Base-by-base conservation (phyloP, 208 protist species). In the Angomonas deanei region DNA sequence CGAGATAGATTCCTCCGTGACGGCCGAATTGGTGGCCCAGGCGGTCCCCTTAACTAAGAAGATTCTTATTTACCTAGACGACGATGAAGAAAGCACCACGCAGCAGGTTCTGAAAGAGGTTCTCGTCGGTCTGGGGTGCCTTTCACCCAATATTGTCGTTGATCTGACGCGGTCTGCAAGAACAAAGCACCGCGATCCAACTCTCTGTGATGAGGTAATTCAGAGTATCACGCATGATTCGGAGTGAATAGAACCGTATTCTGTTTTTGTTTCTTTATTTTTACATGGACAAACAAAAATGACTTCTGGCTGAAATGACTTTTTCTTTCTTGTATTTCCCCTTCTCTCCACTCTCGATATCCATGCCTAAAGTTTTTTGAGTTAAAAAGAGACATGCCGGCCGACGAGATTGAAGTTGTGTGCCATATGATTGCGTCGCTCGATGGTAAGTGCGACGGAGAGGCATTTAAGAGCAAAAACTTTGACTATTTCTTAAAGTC, bases 1-100 rank as follows among this genome's bases (percentile, higher is more conserved):
- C 3, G 32, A 39, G 42, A 60, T 72, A 32, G 75, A 68, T 2
- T 46, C 71, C 3, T 52, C 67, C 33, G 23, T 91, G 11, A 57
- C 84, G 55, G 72, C 73, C 31, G 76, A 92, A 61, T 52, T 95
- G n/a, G 50, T 67, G 33, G n/a, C 77, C 21, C 84, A 92, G 70
- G 64, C 86, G 31, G 81, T 84, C 31, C 80, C 84, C 5, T 55
- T 90, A 17, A 71, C 72, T 46, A 87, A 88, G 63, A 89, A 91
- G 72, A 48, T 88, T 47, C 75, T 95, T 11, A 75, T 95, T 50
- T 88, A 95, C 59, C 69, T 95, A 11, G 88, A 95, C 69, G 88
- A 95, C 74, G 66, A 75, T 23, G 82, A 91, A 27, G 88, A 92
- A 21, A 72, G 84, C 2, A 85, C 80, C 15, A 70, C 90, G 38